Evolutionary conservation across 495 filamentous ascomycete species (phyloP).

Genomic region (Beverwykella pulmonaria): DNA sequence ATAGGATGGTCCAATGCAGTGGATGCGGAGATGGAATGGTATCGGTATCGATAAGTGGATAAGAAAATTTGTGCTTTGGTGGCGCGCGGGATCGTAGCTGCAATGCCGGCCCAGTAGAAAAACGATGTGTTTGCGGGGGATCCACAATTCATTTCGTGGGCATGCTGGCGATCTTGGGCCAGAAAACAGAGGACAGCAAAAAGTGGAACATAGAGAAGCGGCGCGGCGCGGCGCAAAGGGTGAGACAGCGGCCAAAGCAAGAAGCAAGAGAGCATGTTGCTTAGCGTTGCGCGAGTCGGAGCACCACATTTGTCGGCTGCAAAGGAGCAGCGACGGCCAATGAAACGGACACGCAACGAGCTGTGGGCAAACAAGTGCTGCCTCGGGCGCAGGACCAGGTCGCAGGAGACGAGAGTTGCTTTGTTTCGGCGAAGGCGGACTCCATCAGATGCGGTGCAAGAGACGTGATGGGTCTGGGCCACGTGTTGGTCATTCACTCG

Average conservation of each 20-base stretch:
- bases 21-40: constrained; percentile 10
- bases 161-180: constrained; percentile 6
- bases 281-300: not conserved
- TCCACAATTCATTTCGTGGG: constrained; percentile 34
- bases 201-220: constrained; percentile 1
- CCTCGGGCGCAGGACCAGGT: not conserved
- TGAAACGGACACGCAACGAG: not conserved
- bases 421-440: not conserved
- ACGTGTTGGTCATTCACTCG: no score
- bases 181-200: constrained; percentile 1
- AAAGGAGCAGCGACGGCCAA: not conserved
- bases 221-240: not conserved
- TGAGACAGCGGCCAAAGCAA: constrained; percentile 18
- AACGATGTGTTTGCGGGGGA: not conserved
- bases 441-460: no score
- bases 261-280: not conserved
- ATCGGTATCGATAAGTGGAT: constrained; percentile 38
- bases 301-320: not conserved
- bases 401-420: not conserved
- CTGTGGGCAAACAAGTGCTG: constrained; percentile 9
- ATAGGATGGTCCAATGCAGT: not conserved
- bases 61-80: constrained; percentile 22
- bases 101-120: constrained; percentile 24
- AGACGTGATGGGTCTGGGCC: no score
- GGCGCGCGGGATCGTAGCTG: constrained; percentile 13